These are phyloP conservation scores for Novakomyces olei DNA, from an alignment of 805 yeast genomes.

Conservation along the genomic window DNA sequence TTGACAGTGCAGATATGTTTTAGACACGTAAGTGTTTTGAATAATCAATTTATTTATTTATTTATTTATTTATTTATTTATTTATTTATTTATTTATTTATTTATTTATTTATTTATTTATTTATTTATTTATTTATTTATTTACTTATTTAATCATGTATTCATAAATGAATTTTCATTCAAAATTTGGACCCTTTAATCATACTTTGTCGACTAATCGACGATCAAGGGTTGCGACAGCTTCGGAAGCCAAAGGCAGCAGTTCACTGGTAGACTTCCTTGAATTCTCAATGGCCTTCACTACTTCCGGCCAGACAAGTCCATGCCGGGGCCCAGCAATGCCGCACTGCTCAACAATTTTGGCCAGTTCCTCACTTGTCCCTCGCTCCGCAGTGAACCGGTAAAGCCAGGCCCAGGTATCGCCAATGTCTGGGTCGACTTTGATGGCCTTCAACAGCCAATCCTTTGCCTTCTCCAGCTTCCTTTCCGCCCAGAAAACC, in stretches of 20 bases:
- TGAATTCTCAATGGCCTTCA: slow-evolving; percentile 28
- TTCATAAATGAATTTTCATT: too few species aligned
- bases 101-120: too few species aligned
- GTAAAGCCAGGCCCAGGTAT: slow-evolving; percentile 47
- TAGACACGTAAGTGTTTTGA: too few species aligned
- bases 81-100: too few species aligned
- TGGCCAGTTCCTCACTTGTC: slow-evolving; percentile 16
- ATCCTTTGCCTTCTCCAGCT: slow-evolving; percentile 35
- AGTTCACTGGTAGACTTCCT: slow-evolving; percentile 22
- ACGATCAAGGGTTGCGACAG: too few species aligned
- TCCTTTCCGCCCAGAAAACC: slow-evolving; percentile 44
- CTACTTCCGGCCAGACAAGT: slow-evolving; percentile 29
- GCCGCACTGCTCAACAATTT: slow-evolving; percentile 18
- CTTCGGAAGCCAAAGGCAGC: slow-evolving; percentile 16
- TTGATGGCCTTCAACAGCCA: slow-evolving; percentile 55
- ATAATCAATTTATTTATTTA: too few species aligned
- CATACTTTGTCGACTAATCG: too few species aligned
- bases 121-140: too few species aligned
- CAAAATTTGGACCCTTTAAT: too few species aligned
- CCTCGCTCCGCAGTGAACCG: slow-evolving; percentile 21
- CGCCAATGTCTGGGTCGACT: slow-evolving; percentile 43
- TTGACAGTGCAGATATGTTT: too few species aligned
- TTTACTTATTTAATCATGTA: too few species aligned
- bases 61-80: too few species aligned
- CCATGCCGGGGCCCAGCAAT: slow-evolving; percentile 42